Conservation (phyloP, 306 rosid species). For the Echinosophora koreensis region DNA sequence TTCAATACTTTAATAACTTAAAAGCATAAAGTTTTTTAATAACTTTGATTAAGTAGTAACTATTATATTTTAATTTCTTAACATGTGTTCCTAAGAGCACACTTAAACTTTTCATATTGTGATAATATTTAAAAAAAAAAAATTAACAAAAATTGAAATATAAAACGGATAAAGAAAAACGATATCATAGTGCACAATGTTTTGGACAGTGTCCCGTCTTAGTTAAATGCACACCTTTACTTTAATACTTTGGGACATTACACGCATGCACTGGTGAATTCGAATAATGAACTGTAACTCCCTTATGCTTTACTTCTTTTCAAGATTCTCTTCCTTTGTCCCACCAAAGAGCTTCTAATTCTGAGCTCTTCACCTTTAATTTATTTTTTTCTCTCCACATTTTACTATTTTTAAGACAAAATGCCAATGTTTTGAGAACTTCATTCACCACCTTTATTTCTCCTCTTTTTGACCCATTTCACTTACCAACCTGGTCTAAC, state of each 20-base stretch:
- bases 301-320: slow-evolving; percentile 60
- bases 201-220: slow-evolving; percentile 29
- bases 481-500: slow-evolving; percentile 50
- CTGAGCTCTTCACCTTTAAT: slow-evolving; percentile 46
- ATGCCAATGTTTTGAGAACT: slow-evolving; percentile 28
- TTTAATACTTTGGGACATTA: slow-evolving; percentile 54
- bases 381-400: background rate
- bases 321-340: slow-evolving; percentile 69
- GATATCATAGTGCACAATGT: slow-evolving; percentile 35
- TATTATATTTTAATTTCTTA: no score
- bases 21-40: no score
- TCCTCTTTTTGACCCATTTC: slow-evolving; percentile 53
- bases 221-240: slow-evolving; percentile 44
- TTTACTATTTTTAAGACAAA: slow-evolving; percentile 42
- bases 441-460: slow-evolving; percentile 39
- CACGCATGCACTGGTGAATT: slow-evolving; percentile 56
- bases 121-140: no score
- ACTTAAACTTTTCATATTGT: background rate
- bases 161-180: background rate
- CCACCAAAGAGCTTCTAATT: slow-evolving; percentile 59
- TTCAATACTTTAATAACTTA: no score
- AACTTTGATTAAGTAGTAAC: no score
- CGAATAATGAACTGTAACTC: slow-evolving; percentile 59
- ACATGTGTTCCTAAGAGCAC: no score
- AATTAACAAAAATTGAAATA: slow-evolving; percentile 2